Evolutionary conservation across 805 yeast species (phyloP).

Genomic region (Metahyphopichia silvanorum): DNA sequence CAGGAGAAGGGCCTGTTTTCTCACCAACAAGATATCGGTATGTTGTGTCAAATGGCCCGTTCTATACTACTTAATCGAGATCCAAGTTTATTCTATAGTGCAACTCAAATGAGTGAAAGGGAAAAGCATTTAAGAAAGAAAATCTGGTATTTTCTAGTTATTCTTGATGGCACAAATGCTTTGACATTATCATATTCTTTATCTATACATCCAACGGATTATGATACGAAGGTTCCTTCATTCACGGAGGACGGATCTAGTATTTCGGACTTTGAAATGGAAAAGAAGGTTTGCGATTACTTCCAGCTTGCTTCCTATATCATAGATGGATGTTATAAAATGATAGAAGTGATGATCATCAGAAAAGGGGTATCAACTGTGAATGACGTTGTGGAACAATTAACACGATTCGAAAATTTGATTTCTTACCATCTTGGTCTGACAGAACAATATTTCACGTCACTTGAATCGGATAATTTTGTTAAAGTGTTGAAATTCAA

Average conservation of each 20-base stretch:
- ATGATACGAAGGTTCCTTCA: conserved; percentile 48
- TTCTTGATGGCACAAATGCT: conserved; percentile 43
- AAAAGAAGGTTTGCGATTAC: conserved; percentile 2
- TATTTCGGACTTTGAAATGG: conserved; percentile 6
- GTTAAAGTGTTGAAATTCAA: neutral
- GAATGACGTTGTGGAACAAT: neutral
- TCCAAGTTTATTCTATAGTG: conserved; percentile 16
- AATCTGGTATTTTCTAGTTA: conserved; percentile 52
- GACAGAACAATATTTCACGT: neutral
- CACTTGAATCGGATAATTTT: neutral
- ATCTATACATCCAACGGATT: conserved; percentile 32
- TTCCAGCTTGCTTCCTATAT: too few species aligned
- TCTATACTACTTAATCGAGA: conserved; percentile 33
- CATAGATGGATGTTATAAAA: too few species aligned
- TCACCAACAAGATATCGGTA: conserved; percentile 10
- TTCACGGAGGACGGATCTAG: conserved; percentile 9
- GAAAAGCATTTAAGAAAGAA: conserved; percentile 50
- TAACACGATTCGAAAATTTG: neutral
- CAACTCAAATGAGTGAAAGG: conserved; percentile 15
- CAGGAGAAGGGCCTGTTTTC: conserved; percentile 18
- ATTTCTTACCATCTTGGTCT: neutral
- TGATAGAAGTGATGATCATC: too few species aligned
- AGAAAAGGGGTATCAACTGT: neutral
- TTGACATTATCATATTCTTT: conserved; percentile 44
- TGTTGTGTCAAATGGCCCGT: conserved; percentile 27